Conservation (phyloP, 768 basidiomycete genomes). For the Pleurotus sapidus region DNA sequence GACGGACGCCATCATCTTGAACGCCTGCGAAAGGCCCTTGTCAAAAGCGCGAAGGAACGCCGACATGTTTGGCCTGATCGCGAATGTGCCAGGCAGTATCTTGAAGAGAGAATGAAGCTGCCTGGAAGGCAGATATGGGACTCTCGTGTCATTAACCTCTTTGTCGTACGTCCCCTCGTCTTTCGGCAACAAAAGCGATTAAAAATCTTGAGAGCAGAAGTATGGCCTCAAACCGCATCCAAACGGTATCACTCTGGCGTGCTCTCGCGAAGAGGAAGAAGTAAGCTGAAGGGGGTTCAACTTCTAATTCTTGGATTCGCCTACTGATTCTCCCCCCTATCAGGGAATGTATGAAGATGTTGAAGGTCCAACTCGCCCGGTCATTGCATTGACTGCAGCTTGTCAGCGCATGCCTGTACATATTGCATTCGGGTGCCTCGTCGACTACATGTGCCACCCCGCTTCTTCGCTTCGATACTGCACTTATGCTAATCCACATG, state of each 20-base stretch:
- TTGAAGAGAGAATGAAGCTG: slow-evolving; percentile 28
- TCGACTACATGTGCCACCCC: slow-evolving; percentile 51
- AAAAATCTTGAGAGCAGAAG: slow-evolving; percentile 26
- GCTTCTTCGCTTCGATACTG: neutral
- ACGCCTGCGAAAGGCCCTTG: slow-evolving; percentile 37
- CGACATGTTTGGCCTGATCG: slow-evolving; percentile 50
- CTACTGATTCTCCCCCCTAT: neutral
- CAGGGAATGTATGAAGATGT: slow-evolving; percentile 65
- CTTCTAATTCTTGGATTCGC: slow-evolving; percentile 3
- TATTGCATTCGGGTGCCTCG: slow-evolving; percentile 46
- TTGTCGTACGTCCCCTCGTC: slow-evolving; percentile 38
- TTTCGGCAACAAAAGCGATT: neutral
- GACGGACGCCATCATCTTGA: slow-evolving; percentile 39
- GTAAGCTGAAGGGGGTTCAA: slow-evolving; percentile 28
- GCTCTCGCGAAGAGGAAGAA: slow-evolving; percentile 60
- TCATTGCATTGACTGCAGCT: slow-evolving; percentile 39
- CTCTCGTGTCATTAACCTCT: slow-evolving; percentile 44
- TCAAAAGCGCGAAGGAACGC: slow-evolving; percentile 47
- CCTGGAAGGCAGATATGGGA: slow-evolving; percentile 48
- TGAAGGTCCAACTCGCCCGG: slow-evolving; percentile 51
- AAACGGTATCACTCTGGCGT: slow-evolving; percentile 48
- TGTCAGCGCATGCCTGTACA: slow-evolving; percentile 46
- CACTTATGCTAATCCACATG: neutral
- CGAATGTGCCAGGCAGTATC: slow-evolving; percentile 30
- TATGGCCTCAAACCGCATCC: slow-evolving; percentile 42